Conservation (phyloP, 352 stramenopile genomes). For the Blastocystis sp. region DNA sequence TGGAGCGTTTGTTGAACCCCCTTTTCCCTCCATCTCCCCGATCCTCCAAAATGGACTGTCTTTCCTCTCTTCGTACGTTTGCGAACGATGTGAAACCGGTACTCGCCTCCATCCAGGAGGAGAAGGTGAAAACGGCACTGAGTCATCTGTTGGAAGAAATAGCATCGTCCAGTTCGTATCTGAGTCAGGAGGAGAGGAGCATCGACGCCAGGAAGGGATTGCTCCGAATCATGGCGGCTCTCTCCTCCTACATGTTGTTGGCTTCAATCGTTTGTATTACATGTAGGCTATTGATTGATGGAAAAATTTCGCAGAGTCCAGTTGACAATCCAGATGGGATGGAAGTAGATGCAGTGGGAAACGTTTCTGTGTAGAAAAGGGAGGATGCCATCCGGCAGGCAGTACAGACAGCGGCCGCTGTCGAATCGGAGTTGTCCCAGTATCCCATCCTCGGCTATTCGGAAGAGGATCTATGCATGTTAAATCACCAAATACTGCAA, state of each 20-base stretch:
- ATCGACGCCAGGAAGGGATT: background rate
- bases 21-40: background rate
- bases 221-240: no score
- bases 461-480: background rate
- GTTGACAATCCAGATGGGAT: background rate
- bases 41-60: conserved; percentile 2
- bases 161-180: background rate
- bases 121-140: background rate
- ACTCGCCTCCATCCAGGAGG: background rate
- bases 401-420: background rate
- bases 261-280: no score
- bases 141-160: background rate
- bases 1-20: conserved; percentile 3
- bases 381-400: background rate
- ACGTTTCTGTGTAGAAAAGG: background rate
- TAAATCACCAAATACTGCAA: background rate
- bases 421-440: background rate
- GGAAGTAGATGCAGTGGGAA: background rate
- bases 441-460: background rate
- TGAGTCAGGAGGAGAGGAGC: background rate
- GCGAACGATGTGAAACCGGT: background rate
- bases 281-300: background rate
- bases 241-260: no score
- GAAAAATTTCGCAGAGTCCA: background rate
- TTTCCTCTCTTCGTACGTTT: background rate